Evolutionary conservation across 164 flowering plant species (phyloP), one percentile per base, ranked within the genome.

Genomic region (Aristolochia contorta): DNA sequence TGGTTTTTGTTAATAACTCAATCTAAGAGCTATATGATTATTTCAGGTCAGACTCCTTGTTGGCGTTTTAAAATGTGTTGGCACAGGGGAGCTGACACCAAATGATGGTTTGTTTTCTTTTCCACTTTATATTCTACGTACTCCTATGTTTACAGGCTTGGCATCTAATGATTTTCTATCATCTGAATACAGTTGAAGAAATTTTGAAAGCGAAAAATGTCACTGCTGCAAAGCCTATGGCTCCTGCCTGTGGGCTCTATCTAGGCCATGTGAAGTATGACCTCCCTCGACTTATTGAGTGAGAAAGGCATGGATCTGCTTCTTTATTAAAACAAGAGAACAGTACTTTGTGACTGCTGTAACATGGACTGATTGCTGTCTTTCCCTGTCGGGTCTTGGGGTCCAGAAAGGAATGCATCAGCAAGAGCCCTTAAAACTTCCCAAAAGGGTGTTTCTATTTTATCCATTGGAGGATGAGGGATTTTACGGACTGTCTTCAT

Each of bases 181-280:
- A 19, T 59, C 19, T 46, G 43, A 30, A 16, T 46, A 54, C 91
- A 90, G 99, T 88, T 62, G 78, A 84, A 78, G 72, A 86, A 62
- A 90, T 90, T 56, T 69, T 93, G 74, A 68, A 85, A 21, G 96
- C 97, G 3, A 93, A 79, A 79, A 66, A 76, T 4, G 85, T 85
- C 53, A 71, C 79, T 32, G 84, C 84, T 57, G 82, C 95, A 60
- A 81, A 80, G 69, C 92, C 96, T 22, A 90, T 88, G 99, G 99
- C 97, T 8, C 99, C 96, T 61, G 91, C 97, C 24, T 80, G 76
- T 70, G 99, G 96, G 59, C 86, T 93, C 47, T 93, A 88, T 74
- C 92, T 93, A 61, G 99, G 84, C 66, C 77, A 73, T 21, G 99
- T 93, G 54, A 84, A 80, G 58, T 93, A 90, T 61, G 88, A 88